Evolutionary conservation across 2,329 filamentous ascomycete genomes (phyloP).

Genomic region (Penicillium sp.): DNA sequence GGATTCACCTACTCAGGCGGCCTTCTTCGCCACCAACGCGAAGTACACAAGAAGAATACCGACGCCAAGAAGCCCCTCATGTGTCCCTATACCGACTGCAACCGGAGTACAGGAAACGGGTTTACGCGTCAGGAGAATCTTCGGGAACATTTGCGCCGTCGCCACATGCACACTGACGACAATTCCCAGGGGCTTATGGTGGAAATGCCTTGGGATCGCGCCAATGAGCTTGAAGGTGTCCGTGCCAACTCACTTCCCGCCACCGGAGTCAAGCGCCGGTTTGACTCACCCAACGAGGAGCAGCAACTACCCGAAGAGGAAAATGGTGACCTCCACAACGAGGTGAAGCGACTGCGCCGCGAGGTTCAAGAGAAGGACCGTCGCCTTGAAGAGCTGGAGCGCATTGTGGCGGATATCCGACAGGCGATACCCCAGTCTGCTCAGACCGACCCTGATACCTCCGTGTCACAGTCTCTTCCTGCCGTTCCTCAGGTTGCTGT

Average conservation of each 20-base stretch:
- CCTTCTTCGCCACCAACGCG: slow-evolving; percentile 83
- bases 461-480: slow-evolving; percentile 12
- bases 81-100: slow-evolving; percentile 85
- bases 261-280: slow-evolving; percentile 36
- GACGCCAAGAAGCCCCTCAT: slow-evolving; percentile 84
- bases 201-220: slow-evolving; percentile 29
- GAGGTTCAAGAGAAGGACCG: slow-evolving; percentile 62
- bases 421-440: slow-evolving; percentile 36
- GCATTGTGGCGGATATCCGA: slow-evolving; percentile 38
- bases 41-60: slow-evolving; percentile 88
- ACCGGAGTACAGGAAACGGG: slow-evolving; percentile 81
- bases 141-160: slow-evolving; percentile 86
- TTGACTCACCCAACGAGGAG: slow-evolving; percentile 33
- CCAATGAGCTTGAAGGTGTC: slow-evolving; percentile 32
- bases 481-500: slow-evolving; percentile 16
- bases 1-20: slow-evolving; percentile 96
- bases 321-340: slow-evolving; percentile 56
- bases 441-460: slow-evolving; percentile 16
- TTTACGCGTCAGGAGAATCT: slow-evolving; percentile 94
- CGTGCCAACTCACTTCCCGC: slow-evolving; percentile 30
- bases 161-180: slow-evolving; percentile 63
- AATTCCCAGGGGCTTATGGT: slow-evolving; percentile 24
- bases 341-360: slow-evolving; percentile 65
- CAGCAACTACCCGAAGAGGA: slow-evolving; percentile 32
- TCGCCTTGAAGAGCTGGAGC: slow-evolving; percentile 44